A percentile compares a stretch with the other conserved stretches of the same genome.
Conservation (phyloP, 306 rosid genomes). For the Quercus bicolor region DNA sequence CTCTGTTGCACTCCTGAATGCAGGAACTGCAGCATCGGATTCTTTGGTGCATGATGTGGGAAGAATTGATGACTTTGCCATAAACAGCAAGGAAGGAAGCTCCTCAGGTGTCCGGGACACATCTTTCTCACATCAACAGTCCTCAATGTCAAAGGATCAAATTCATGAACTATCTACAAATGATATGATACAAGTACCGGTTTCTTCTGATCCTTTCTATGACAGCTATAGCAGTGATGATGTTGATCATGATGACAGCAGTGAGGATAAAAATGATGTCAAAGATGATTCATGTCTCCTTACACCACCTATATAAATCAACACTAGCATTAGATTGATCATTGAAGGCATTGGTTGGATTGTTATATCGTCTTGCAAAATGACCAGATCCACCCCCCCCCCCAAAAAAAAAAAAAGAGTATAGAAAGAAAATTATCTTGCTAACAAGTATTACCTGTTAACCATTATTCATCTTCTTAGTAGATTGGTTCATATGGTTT, state of each 20-base stretch:
- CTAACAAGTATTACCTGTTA: neutral
- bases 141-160: neutral
- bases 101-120: constrained; percentile 24
- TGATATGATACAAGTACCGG: neutral
- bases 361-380: neutral
- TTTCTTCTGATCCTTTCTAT: neutral
- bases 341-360: neutral
- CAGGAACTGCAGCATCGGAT: constrained; percentile 32
- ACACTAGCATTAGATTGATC: neutral
- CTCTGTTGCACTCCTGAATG: constrained; percentile 22
- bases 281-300: constrained; percentile 20
- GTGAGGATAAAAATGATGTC: constrained; percentile 1
- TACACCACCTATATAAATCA: neutral
- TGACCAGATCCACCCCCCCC: rapidly evolving
- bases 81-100: constrained; percentile 43
- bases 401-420: no score
- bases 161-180: neutral
- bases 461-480: neutral
- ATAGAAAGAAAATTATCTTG: neutral
- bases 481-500: neutral
- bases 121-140: constrained; percentile 15
- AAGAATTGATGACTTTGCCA: constrained; percentile 1
- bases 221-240: neutral
- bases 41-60: constrained; percentile 21
- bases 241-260: neutral